Base-by-base conservation (phyloP, 1,139 yeast species). In the Suhomyces terraborum region DNA sequence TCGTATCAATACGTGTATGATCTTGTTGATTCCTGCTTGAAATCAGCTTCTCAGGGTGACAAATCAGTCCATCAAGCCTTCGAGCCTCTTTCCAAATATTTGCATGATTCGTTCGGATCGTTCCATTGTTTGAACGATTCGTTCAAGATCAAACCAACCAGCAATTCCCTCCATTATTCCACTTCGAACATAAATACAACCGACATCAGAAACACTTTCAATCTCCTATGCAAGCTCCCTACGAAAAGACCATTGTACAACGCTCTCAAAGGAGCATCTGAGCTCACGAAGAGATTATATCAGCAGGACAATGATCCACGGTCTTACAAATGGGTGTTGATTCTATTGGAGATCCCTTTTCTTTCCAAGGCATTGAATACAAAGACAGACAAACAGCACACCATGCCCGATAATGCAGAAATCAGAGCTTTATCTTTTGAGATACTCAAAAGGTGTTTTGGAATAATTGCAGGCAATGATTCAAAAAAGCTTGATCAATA, bases 291-390 rank as follows among this genome's bases (percentile, higher is more conserved):
- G 42, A 66, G 79, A 35, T 49, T 66, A 2, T 55, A 63, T 27
- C 75, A 80, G 0, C 63, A 66, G 6, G 41, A 47, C 12, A 49
- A 68, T 22, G 63, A 66, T 27, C 71, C 79, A 0, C 49, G 62
- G 3, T 59, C 73, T 8, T 61, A 78, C 27, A 56, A 66, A 34
- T 83, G 87, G 84, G 50, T 84, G 1, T 58, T 84, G 16, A 75
- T 84, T 3, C 56, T 84, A n/a, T 58, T 82, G 41, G 87, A 82
- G 44, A 74, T 80, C 16, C 93, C 93, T 0, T 69, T 75, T 12
- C 59, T 84, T 6, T 63, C 75, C 4, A 64, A 68, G 24, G 72
- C 82, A 7, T 61, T 49, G 34, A 40, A 40, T 27, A 53, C 58
- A 52, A 54, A 56, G 51, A 31, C 49, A 31, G 39, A 45, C 35